These are phyloP conservation scores for Neopestalotiopsis sp. DNA, from an alignment of 2,329 filamentous ascomycete species.

Conservation along the genomic window DNA sequence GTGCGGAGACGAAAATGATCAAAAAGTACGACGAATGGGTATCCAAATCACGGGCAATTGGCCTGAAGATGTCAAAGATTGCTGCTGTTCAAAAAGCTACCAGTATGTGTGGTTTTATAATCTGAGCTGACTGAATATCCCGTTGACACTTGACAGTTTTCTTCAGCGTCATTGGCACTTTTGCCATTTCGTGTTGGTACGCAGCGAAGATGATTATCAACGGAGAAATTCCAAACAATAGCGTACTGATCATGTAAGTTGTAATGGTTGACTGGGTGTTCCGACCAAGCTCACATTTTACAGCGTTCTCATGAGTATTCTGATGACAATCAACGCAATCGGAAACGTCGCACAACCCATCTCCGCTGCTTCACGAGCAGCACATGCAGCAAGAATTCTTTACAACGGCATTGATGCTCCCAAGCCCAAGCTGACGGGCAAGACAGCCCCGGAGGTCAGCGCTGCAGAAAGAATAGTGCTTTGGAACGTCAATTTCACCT, in stretches of 20 bases:
- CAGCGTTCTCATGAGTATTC: conserved; percentile 59
- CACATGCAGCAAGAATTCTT: conserved; percentile 60
- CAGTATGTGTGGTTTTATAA: conserved; percentile 22
- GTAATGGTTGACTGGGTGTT: not conserved
- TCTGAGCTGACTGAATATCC: not conserved
- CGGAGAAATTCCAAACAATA: conserved; percentile 47
- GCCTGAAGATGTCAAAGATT: conserved; percentile 32
- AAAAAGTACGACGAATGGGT: conserved; percentile 60
- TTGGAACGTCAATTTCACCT: conserved; percentile 70
- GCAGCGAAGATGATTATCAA: conserved; percentile 32
- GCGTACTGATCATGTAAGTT: conserved; percentile 55
- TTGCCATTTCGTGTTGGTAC: conserved; percentile 37
- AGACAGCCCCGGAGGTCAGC: conserved; percentile 52
- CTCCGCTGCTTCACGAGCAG: conserved; percentile 61
- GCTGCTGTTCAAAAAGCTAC: conserved; percentile 35
- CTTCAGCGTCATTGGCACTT: conserved; percentile 37
- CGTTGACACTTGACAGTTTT: conserved; percentile 27
- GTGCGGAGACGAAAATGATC: conserved; percentile 60
- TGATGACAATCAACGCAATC: conserved; percentile 61
- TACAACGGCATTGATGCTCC: conserved; percentile 59
- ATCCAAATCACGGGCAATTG: conserved; percentile 49
- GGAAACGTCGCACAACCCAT: conserved; percentile 62
- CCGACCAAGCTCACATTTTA: conserved; percentile 16
- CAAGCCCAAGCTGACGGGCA: conserved; percentile 42
- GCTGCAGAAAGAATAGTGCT: conserved; percentile 62